Evolutionary conservation across 139 green algal species (phyloP).

Genomic region (Asterochloris erici): DNA sequence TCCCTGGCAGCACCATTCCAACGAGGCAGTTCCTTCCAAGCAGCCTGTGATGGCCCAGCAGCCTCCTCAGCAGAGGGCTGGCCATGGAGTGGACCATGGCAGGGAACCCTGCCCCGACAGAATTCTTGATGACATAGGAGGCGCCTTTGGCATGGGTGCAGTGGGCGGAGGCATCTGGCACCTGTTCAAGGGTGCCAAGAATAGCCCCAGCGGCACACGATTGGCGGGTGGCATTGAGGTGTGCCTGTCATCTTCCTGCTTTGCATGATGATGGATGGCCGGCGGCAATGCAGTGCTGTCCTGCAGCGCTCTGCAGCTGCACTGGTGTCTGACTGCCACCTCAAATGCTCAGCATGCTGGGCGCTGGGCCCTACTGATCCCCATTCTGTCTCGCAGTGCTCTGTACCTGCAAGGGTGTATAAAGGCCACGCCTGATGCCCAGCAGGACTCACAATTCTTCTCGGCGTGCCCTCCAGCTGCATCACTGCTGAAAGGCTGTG

Average conservation of each 20-base stretch:
- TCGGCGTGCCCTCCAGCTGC: too few relatives aligned
- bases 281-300: too few relatives aligned
- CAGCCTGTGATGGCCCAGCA: slow-evolving; percentile 10
- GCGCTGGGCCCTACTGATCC: background rate
- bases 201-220: slow-evolving; percentile 78
- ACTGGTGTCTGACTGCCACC: too few relatives aligned
- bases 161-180: slow-evolving; percentile 94
- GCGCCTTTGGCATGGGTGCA: slow-evolving; percentile 98
- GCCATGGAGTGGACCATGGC: slow-evolving; percentile 68
- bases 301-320: too few relatives aligned
- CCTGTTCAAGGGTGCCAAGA: slow-evolving; percentile 88
- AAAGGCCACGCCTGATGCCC: too few relatives aligned
- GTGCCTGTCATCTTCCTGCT: slow-evolving; percentile 1
- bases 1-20: too few relatives aligned
- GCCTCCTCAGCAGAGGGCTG: background rate
- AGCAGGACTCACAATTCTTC: too few relatives aligned
- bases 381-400: background rate
- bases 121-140: slow-evolving; percentile 97
- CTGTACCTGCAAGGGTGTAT: too few relatives aligned
- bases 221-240: slow-evolving; percentile 85
- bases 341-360: too few relatives aligned
- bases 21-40: too few relatives aligned
- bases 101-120: slow-evolving; percentile 91
- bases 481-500: too few relatives aligned
- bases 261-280: background rate